A percentile compares a stretch with the other conserved stretches of the same genome.
Conservation (phyloP, 2,329 filamentous ascomycete genomes). For the Incumbomyces delicatus region DNA sequence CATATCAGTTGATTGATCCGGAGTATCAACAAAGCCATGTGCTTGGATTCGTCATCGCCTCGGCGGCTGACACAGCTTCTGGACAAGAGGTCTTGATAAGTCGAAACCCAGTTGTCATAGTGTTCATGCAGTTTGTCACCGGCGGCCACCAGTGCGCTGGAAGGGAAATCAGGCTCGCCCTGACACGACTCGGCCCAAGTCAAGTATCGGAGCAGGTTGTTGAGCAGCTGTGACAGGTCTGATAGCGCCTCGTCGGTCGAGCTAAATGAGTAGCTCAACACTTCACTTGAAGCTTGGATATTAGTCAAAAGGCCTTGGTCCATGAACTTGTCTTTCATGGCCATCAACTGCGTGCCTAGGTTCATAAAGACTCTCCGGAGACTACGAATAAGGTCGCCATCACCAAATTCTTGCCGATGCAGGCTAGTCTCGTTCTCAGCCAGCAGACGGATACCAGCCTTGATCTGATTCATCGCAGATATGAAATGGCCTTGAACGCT, state of each 20-base stretch:
- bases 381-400: conserved; percentile 1
- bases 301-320: conserved; percentile 2
- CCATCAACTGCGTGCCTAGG: conserved; percentile 11
- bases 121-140: not conserved
- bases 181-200: not conserved
- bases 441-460: conserved; percentile 25
- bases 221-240: not conserved
- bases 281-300: not conserved
- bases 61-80: not conserved
- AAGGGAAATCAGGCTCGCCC: not conserved
- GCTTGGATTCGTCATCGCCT: not conserved
- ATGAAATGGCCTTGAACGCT: conserved; percentile 43
- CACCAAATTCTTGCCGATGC: not conserved
- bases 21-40: not conserved
- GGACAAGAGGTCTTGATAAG: conserved; percentile 1
- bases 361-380: conserved; percentile 11
- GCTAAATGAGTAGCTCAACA: conserved; percentile 5
- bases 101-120: not conserved
- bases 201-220: not conserved
- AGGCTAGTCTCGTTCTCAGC: conserved; percentile 8
- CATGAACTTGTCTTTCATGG: conserved; percentile 8
- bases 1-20: not conserved
- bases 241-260: conserved; percentile 11
- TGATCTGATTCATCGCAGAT: conserved; percentile 32
- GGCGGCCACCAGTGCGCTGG: not conserved